Evolutionary conservation across 441 rosid species (phyloP), one percentile per base, ranked within the genome.

Genomic region (Erodium trifolium): DNA sequence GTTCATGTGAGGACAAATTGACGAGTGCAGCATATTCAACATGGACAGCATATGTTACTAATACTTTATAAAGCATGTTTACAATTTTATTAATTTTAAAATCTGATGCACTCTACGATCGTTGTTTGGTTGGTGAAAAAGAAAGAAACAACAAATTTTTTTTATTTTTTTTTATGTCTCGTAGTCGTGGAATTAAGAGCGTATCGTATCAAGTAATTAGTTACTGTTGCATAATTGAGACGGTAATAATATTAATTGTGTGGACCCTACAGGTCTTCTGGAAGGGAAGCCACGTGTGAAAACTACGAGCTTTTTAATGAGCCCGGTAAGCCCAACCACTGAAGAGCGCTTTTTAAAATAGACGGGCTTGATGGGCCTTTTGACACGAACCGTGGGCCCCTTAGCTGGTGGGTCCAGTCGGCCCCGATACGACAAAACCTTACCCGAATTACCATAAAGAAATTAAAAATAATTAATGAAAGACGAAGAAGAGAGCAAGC

Each of bases 271-370:
- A 0, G 4, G 39, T 5, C 39, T 35, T 35, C 39, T 35, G 39
- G 39, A 35, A 35, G 39, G 6, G 39, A 16, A 17, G 62, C 62
- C 62, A 55, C 62, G 62, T 55, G 62, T 55, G 11, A 2, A 55
- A 8, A 55, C 62, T 5, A 0, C 27, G 4, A 55, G 7, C 62
- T 55, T 55, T 55, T 55, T 17, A 45, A 9, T 45, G 12, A 45
- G 9, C 49, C 49, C 49, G 49, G 49, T 43, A 55, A 55, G 62
- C 62, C 62, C 62, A 55, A 55, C 62, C 27, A 55, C 23, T 27
- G 6, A n/a, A 49, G 62, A 5, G 62, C 19, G 62, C 62, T 18
- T 55, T 17, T 18, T 55, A 55, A 55, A 55, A 16, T 16, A 16
- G 62, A 55, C 62, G 62, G 62, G 27, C 62, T 23, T 23, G 27